phyloP scores from a whole-genome alignment of 1,284 basidiomycete species.

The Ceratobasidium papillatum region DNA sequence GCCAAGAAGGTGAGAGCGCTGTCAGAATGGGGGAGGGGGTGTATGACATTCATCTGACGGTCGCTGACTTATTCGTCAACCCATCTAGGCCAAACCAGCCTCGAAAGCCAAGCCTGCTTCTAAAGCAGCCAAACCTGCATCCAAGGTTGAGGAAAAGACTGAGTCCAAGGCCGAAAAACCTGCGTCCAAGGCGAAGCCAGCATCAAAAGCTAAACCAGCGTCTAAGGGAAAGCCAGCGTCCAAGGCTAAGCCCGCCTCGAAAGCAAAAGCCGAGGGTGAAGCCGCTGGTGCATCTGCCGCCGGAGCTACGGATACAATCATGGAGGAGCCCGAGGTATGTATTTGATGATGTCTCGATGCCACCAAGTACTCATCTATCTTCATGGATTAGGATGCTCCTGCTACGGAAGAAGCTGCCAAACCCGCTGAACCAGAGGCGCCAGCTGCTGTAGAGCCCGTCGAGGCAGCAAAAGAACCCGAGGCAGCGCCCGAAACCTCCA shows the following conservation, averaged over 20 bases:
- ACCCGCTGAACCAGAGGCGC: conserved; percentile 35
- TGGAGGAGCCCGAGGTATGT: conserved; percentile 40
- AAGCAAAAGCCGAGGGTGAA: conserved; percentile 37
- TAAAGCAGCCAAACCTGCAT: conserved; percentile 45
- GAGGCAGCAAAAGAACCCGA: conserved; percentile 20
- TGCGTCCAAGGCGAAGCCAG: conserved; percentile 45
- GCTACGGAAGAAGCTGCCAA: conserved; percentile 32
- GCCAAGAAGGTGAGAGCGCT: conserved; percentile 45
- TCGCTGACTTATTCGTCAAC: neutral
- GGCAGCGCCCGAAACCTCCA: conserved; percentile 36
- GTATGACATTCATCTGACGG: neutral
- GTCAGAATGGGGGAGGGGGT: neutral
- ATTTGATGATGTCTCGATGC: neutral
- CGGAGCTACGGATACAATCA: conserved; percentile 34
- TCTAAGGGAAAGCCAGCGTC: conserved; percentile 42
- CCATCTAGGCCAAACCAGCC: conserved; percentile 41
- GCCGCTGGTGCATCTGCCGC: conserved; percentile 39
- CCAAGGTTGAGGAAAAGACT: conserved; percentile 45
- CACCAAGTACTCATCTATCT: neutral
- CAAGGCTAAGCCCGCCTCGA: conserved; percentile 44
- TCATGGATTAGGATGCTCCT: conserved; percentile 39
- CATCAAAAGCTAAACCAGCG: conserved; percentile 41
- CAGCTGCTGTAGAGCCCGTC: conserved; percentile 34
- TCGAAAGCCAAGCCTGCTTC: conserved; percentile 40
- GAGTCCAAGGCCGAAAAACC: conserved; percentile 44